Evolutionary conservation across 2,329 filamentous ascomycete species (phyloP).

Genomic region (Diaporthe sp.): DNA sequence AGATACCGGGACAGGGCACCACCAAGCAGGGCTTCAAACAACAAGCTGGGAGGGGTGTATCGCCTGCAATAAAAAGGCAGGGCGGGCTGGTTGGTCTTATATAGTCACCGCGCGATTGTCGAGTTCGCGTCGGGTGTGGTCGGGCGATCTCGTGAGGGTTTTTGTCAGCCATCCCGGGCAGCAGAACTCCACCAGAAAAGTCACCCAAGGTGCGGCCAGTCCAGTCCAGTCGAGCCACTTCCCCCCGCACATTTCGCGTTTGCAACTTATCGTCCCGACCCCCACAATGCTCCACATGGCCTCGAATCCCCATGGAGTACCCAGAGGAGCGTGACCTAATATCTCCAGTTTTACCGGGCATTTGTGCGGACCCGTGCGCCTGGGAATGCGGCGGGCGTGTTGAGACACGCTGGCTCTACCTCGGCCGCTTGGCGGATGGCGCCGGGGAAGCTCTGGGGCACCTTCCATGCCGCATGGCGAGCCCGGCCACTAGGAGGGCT

Average conservation of each 20-base stretch:
- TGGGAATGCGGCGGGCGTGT: conserved; percentile 2
- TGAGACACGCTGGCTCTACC: conserved; percentile 23
- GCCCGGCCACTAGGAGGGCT: conserved; percentile 17
- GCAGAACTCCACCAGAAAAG: background rate
- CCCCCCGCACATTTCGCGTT: conserved; percentile 21
- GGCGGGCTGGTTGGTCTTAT: conserved; percentile 7
- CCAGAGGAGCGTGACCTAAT: conserved; percentile 22
- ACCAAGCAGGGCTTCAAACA: conserved; percentile 20
- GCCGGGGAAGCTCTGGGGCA: conserved; percentile 16
- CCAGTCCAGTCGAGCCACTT: conserved; percentile 18
- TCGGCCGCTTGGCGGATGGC: conserved; percentile 34
- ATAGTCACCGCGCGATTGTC: background rate
- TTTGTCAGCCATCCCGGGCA: conserved; percentile 13
- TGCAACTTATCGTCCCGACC: background rate
- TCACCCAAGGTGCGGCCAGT: conserved; percentile 4
- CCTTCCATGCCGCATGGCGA: background rate
- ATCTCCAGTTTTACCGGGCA: conserved; percentile 15
- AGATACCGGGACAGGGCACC: background rate
- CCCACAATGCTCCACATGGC: conserved; percentile 29
- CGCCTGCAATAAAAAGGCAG: background rate
- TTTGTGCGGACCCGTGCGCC: background rate
- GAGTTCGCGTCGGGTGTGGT: conserved; percentile 1
- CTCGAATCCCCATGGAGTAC: conserved; percentile 26
- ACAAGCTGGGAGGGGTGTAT: conserved; percentile 7
- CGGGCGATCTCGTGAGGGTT: conserved; percentile 3